phyloP scores from a whole-genome alignment of 257 asterid genomes.

The Anisodus acutangulus region DNA sequence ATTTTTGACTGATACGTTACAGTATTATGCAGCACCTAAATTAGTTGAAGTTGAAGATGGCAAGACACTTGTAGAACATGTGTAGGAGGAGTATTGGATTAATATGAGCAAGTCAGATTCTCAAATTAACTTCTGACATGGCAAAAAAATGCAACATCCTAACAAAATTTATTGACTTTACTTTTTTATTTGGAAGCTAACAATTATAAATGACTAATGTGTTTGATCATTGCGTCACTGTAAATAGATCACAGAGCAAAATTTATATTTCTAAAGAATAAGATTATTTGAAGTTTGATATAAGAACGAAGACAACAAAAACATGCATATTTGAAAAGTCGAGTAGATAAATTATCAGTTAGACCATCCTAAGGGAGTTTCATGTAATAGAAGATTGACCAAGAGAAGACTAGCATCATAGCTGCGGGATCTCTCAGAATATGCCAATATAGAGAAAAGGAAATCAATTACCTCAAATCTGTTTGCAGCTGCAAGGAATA shows the following conservation, averaged over 20 bases:
- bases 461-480: conserved; percentile 74
- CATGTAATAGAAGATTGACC: not conserved
- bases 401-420: not conserved
- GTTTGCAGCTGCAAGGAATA: conserved; percentile 85
- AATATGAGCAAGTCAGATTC: not conserved
- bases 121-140: not conserved
- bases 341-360: not conserved
- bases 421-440: not conserved
- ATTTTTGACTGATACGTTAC: not conserved
- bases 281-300: not conserved
- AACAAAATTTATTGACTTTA: not conserved
- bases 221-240: not conserved
- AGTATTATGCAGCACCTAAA: not conserved
- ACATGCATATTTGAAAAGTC: not conserved
- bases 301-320: conserved; percentile 7
- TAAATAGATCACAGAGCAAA: conserved; percentile 3
- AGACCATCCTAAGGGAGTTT: conserved; percentile 2
- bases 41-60: not conserved
- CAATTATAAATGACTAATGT: not conserved
- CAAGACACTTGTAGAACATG: not conserved
- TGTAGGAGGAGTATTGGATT: not conserved
- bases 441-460: not conserved
- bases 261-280: not conserved
- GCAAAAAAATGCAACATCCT: conserved; percentile 6
- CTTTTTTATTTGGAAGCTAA: not conserved